phyloP scores from a whole-genome alignment of 1,284 basidiomycete species.

The Tremellales sp. region DNA sequence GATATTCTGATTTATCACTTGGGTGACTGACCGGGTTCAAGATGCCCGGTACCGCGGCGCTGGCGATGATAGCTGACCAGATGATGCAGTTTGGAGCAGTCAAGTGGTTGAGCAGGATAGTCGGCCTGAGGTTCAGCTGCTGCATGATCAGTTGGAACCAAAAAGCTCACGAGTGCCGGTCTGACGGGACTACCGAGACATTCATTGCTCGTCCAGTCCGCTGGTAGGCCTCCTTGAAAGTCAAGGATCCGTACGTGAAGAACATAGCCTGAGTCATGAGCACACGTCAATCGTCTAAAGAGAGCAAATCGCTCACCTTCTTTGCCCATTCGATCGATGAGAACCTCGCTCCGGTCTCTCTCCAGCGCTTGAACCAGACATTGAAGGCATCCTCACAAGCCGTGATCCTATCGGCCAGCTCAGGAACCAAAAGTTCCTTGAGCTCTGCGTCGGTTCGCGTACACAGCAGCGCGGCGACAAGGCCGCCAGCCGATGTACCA shows the following conservation, averaged over 20 bases:
- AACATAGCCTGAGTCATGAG: constrained; percentile 59
- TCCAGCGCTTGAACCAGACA: constrained; percentile 76
- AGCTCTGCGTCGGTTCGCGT: constrained; percentile 89
- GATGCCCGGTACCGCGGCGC: constrained; percentile 49
- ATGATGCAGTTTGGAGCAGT: constrained; percentile 82
- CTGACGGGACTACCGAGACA: constrained; percentile 89
- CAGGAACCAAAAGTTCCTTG: constrained; percentile 67
- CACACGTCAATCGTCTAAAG: constrained; percentile 16
- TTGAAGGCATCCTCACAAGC: constrained; percentile 80
- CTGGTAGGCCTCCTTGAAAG: constrained; percentile 92
- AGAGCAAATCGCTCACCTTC: constrained; percentile 57
- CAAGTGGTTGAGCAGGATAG: constrained; percentile 91
- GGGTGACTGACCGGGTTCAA: constrained; percentile 38
- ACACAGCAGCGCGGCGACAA: constrained; percentile 75
- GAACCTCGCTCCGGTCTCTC: constrained; percentile 87
- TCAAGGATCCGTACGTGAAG: constrained; percentile 91
- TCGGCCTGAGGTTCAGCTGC: constrained; percentile 59
- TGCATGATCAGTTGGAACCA: background rate
- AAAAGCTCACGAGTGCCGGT: constrained; percentile 74
- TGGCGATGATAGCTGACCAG: constrained; percentile 53
- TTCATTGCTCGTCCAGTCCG: constrained; percentile 87
- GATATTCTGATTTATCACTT: background rate
- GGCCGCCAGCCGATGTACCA: constrained; percentile 88
- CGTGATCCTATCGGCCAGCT: constrained; percentile 79
- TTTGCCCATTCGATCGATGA: constrained; percentile 86